Percentiles rank a stretch among this genome's conserved stretches.
Evolutionary conservation across 495 filamentous ascomycete genomes (phyloP).

Genomic region (Talaromyces stipitatus): DNA sequence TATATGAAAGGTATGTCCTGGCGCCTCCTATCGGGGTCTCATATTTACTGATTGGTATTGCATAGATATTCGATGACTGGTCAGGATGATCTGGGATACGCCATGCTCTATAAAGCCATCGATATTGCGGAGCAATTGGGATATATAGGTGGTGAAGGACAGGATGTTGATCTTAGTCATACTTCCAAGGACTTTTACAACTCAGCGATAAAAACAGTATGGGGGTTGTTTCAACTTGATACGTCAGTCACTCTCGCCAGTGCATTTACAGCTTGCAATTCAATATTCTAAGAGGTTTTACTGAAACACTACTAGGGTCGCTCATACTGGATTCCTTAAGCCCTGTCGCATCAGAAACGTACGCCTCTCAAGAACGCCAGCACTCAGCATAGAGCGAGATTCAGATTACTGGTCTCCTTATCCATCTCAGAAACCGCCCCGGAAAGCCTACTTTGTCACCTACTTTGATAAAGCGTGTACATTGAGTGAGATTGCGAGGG

Average conservation of each 20-base stretch:
- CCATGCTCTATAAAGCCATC: conserved; percentile 35
- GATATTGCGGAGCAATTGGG: conserved; percentile 29
- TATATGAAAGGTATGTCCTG: conserved; percentile 30
- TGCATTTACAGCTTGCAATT: too few species aligned
- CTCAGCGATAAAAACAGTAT: conserved; percentile 29
- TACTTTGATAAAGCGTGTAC: conserved; percentile 35
- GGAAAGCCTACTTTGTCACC: conserved; percentile 24
- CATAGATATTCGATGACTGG: conserved; percentile 36
- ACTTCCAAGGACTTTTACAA: background rate
- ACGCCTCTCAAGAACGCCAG: conserved; percentile 20
- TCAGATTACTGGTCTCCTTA: conserved; percentile 28
- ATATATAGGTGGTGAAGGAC: conserved; percentile 21
- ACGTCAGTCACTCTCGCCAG: too few species aligned
- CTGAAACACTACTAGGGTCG: conserved; percentile 17
- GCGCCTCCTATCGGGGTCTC: background rate
- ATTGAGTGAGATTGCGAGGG: conserved; percentile 32
- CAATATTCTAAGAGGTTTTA: background rate
- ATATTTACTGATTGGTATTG: background rate
- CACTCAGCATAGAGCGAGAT: conserved; percentile 11
- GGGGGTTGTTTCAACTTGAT: conserved; percentile 40
- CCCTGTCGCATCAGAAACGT: conserved; percentile 30
- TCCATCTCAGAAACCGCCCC: conserved; percentile 25
- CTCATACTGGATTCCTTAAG: conserved; percentile 34
- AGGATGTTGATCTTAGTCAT: conserved; percentile 23
- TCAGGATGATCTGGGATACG: conserved; percentile 34